phyloP scores from a whole-genome alignment of 1,284 basidiomycete genomes.

The Ustilago hordei region DNA sequence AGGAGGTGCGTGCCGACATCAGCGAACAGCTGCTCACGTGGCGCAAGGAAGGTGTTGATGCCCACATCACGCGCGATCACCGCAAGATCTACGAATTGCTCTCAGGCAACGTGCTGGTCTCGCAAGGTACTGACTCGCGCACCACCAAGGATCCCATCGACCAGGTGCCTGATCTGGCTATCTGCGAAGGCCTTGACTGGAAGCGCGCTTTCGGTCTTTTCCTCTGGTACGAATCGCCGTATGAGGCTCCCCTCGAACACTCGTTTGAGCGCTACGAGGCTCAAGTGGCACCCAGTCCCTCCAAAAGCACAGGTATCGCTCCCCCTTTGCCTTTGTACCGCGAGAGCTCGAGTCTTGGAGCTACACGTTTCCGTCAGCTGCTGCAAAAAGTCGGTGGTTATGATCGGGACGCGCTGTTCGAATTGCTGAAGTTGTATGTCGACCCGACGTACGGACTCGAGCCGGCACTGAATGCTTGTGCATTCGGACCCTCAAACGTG shows the following conservation, averaged over 20 bases:
- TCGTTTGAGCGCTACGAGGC: constrained; percentile 79
- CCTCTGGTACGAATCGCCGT: constrained; percentile 86
- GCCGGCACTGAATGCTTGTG: constrained; percentile 75
- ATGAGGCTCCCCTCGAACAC: constrained; percentile 79
- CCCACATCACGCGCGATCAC: constrained; percentile 78
- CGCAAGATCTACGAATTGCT: constrained; percentile 87
- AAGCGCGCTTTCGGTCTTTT: constrained; percentile 90
- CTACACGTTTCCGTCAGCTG: constrained; percentile 52
- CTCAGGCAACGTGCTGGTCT: constrained; percentile 80
- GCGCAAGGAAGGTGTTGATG: constrained; percentile 81
- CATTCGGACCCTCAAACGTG: constrained; percentile 80
- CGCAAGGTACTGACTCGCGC: constrained; percentile 72
- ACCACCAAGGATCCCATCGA: constrained; percentile 74
- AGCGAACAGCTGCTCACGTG: constrained; percentile 84
- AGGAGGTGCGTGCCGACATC: constrained; percentile 81
- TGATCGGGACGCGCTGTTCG: constrained; percentile 79
- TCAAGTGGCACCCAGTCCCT: constrained; percentile 57
- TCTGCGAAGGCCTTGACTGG: constrained; percentile 92
- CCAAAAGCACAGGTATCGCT: constrained; percentile 44
- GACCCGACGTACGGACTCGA: constrained; percentile 73
- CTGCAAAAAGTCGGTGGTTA: constrained; percentile 47
- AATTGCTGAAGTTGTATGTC: constrained; percentile 83
- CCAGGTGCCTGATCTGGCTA: constrained; percentile 76
- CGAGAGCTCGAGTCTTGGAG: constrained; percentile 59
- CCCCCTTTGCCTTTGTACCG: constrained; percentile 68